phyloP scores from a whole-genome alignment of 2,329 filamentous ascomycete genomes.

The Lachnellula hyalina region DNA sequence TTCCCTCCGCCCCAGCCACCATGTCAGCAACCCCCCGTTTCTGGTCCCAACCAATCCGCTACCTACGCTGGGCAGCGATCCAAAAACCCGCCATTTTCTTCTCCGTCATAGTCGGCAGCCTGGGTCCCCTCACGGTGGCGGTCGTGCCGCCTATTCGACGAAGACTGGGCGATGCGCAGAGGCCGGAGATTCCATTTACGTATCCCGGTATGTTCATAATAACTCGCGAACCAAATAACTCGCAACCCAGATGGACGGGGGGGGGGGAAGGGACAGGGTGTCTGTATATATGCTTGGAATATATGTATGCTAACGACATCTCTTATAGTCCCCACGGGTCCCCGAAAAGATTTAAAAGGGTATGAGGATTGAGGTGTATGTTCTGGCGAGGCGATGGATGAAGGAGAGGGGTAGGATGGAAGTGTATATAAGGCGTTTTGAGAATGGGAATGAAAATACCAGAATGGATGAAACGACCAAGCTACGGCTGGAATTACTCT shows the following conservation, averaged over 20 bases:
- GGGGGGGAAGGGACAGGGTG: too few species aligned
- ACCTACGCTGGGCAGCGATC: conserved; percentile 81
- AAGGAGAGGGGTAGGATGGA: background rate
- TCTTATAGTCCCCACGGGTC: conserved; percentile 14
- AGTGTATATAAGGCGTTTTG: conserved; percentile 8
- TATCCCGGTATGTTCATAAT: conserved; percentile 77
- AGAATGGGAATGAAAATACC: conserved; percentile 3
- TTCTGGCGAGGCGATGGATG: background rate
- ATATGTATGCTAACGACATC: background rate
- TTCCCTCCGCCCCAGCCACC: conserved; percentile 17
- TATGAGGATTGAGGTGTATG: conserved; percentile 5
- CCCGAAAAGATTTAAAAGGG: conserved; percentile 10
- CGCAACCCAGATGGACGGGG: background rate
- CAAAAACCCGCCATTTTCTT: conserved; percentile 91
- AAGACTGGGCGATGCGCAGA: conserved; percentile 67
- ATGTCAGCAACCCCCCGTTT: conserved; percentile 71
- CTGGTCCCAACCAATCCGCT: conserved; percentile 77
- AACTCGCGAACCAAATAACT: background rate
- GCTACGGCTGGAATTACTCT: too few species aligned
- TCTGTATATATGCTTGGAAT: too few species aligned
- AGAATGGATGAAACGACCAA: background rate
- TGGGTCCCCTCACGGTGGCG: conserved; percentile 66
- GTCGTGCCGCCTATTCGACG: conserved; percentile 69
- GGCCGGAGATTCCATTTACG: conserved; percentile 72
- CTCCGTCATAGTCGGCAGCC: conserved; percentile 67